These are phyloP conservation scores for Coemansia sp. DNA, from an alignment of 192 early-diverging fungal genomes.

Conservation along the genomic window DNA sequence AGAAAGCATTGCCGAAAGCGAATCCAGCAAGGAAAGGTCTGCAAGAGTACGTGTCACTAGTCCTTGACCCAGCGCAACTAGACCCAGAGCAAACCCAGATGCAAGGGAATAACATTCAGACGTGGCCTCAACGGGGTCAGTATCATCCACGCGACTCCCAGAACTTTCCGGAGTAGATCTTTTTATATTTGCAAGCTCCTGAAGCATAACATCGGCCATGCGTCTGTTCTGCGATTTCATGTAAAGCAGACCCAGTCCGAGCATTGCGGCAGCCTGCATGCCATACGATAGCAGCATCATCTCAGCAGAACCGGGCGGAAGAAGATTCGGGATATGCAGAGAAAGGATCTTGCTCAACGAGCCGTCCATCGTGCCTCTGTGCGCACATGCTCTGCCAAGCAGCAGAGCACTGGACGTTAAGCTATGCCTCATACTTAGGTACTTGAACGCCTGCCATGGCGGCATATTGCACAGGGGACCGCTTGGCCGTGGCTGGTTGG, in stretches of 20 bases:
- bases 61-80: slow-evolving; percentile 73
- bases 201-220: slow-evolving; percentile 73
- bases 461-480: slow-evolving; percentile 73
- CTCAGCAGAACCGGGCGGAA: slow-evolving; percentile 61
- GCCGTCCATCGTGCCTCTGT: slow-evolving; percentile 65
- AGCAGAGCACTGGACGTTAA: slow-evolving; percentile 73
- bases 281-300: slow-evolving; percentile 63
- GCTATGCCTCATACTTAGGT: slow-evolving; percentile 68
- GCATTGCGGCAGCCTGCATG: slow-evolving; percentile 66
- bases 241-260: slow-evolving; percentile 79
- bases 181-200: slow-evolving; percentile 53
- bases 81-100: slow-evolving; percentile 81
- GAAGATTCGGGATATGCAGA: slow-evolving; percentile 73
- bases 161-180: slow-evolving; percentile 2
- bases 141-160: slow-evolving; percentile 16
- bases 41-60: slow-evolving; percentile 50
- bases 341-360: slow-evolving; percentile 68
- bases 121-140: slow-evolving; percentile 54
- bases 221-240: slow-evolving; percentile 67
- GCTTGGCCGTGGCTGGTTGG: slow-evolving; percentile 15
- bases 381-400: slow-evolving; percentile 72
- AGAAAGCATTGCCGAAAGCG: slow-evolving; percentile 55
- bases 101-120: slow-evolving; percentile 72
- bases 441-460: slow-evolving; percentile 62
- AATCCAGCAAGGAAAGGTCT: slow-evolving; percentile 62